Base-by-base conservation (phyloP, 2,329 filamentous ascomycete genomes). In the Cladobotryum protrusum region DNA sequence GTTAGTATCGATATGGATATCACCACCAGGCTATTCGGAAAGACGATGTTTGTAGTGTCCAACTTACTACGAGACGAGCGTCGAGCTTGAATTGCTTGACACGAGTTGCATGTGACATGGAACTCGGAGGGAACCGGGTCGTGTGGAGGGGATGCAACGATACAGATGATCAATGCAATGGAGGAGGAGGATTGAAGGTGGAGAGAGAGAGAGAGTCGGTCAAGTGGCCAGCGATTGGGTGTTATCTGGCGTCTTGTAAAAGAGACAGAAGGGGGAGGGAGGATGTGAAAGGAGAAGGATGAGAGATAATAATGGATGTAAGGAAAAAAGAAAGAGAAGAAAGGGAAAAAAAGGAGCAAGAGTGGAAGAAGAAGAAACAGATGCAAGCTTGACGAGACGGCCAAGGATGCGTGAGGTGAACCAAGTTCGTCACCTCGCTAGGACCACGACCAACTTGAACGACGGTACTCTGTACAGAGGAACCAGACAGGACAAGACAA, bases 91-190 rank as follows among this genome's bases (percentile, higher is more conserved):
- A 45, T 35, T 41, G 41, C 50, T 42, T 32, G 43, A 44, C 19
- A 45, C 35, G 39, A 49, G 41, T 52, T 52, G 50, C 50, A 49
- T 52, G 50, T 52, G 50, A 52, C 50, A 52, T 52, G 45, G 50
- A 52, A 52, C 50, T 52, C 50, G 50, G 50, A 41, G 46, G 49
- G 47, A 49, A 43, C 50, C 45, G 50, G 50, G 41, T 19, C 14
- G 45, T 45, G 50, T 41, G 46, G 46, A 34, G 50, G 37, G 43
- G 33, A 36, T 29, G 17, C 39, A 35, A 42, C 18, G 46, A 11
- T 19, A 18, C n/a, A 9, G 39, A 18, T 40, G 34, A 35, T 34
- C 12, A 35, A 35, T 24, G 41, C 14, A 18, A 14, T 14, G 13
- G 19, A 24, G 19, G 20, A 29, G 41, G 18, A 14, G 42, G 32